Evolutionary conservation across 345 rosid genomes (phyloP), one percentile per base, ranked within the genome.

Genomic region (Populus nigra): DNA sequence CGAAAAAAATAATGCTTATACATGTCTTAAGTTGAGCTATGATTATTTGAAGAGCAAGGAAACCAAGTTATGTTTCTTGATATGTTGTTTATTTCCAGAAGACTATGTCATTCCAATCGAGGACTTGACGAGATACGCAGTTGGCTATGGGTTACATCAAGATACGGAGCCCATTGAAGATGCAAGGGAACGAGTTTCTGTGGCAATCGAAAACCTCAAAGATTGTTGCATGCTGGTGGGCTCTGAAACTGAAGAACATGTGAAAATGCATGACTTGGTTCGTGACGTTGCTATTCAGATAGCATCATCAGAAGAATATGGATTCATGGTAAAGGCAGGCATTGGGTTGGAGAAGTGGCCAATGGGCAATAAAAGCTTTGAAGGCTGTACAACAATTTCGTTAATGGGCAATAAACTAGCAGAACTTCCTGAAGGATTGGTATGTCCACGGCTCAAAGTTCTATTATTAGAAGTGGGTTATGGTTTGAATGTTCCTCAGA

Each of bases 1-100:
- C 8, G 45, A 38, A 38, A 7, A 38, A 38, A 70, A 69, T 41
- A 29, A 29, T 29, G 80, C 69, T 8, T 69, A 59, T 70, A 27
- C 7, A 39, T 70, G 80, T 41, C 69, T 77, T 15, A 70, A 70
- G 69, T 70, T 77, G 39, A 77, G 80, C 41, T 77, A 55, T 70
- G 80, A 77, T 61, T 36, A 70, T n/a, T 41, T 77, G 31, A 36
- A 33, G 16, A 50, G 18, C 31, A n/a, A 61, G 74, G 50, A 70
- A 33, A 70, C 73, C 41, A 77, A 69, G 59, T 39, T 50, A 41
- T 77, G 75, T 41, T 77, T 59, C 39, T 3, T 74, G 53, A 10
- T 74, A 27, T 74, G 77, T 17, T 38, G 69, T 25, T 27, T 74
- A 17, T 77, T 70, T n/a, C 80, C 80, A 68, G 81, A 65, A 7